phyloP scores from a whole-genome alignment of 1,284 basidiomycete genomes.

The Rhodotorula sp. region DNA sequence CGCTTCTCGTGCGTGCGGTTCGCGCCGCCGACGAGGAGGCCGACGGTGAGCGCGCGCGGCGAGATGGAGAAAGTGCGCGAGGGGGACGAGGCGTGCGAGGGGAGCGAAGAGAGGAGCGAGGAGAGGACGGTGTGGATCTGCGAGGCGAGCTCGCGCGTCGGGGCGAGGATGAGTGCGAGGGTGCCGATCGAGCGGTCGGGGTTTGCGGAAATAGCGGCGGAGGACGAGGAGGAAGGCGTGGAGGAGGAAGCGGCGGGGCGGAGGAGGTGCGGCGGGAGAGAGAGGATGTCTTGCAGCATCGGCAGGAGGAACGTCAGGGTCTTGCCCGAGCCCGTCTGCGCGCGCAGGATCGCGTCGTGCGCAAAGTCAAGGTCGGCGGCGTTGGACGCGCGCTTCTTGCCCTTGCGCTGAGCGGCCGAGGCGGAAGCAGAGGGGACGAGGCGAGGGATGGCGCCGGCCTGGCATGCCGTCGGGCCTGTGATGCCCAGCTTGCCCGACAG shows the following conservation, averaged over 20 bases:
- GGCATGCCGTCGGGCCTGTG: conserved; percentile 84
- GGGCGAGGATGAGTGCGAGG: conserved; percentile 89
- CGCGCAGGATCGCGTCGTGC: conserved; percentile 89
- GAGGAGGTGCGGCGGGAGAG: conserved; percentile 70
- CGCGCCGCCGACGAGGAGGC: conserved; percentile 78
- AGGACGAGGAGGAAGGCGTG: conserved; percentile 1
- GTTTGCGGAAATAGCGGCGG: neutral
- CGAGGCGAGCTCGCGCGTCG: conserved; percentile 90
- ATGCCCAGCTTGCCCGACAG: conserved; percentile 77
- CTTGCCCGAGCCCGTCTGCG: conserved; percentile 98
- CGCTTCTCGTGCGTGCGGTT: conserved; percentile 74
- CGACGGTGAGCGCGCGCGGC: conserved; percentile 68
- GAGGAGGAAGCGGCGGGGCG: conserved; percentile 53
- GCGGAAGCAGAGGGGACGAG: conserved; percentile 56
- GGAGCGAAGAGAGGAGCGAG: conserved; percentile 59
- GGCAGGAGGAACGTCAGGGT: conserved; percentile 93
- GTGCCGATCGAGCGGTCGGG: conserved; percentile 67
- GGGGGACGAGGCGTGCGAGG: conserved; percentile 9
- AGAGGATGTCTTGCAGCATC: conserved; percentile 90
- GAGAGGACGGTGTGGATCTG: conserved; percentile 80
- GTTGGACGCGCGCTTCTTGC: conserved; percentile 35
- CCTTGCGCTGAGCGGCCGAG: conserved; percentile 47
- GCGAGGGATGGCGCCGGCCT: conserved; percentile 74
- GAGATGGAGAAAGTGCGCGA: conserved; percentile 28
- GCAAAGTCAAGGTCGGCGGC: conserved; percentile 4